Conservation (phyloP, 2,329 filamentous ascomycete genomes). For the Penicillium thymicola region DNA sequence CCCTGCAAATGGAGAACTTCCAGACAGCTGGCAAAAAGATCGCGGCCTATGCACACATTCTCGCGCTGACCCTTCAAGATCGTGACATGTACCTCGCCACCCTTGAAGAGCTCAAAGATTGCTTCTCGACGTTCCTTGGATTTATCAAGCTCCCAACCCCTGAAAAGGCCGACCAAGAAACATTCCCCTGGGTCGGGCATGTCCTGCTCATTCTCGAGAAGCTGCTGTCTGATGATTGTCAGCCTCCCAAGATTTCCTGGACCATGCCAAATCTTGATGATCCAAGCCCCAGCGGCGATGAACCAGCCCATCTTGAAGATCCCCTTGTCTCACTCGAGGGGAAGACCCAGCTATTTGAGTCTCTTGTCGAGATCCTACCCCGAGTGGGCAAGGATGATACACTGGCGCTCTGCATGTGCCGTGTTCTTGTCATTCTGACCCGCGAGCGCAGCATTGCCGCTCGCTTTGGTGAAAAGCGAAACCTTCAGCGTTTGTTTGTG, state of each 20-base stretch:
- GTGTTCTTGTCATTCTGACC: conserved; percentile 84
- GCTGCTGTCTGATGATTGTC: conserved; percentile 82
- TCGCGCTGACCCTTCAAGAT: conserved; percentile 84
- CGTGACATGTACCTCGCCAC: conserved; percentile 75
- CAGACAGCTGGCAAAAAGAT: conserved; percentile 64
- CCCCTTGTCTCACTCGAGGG: conserved; percentile 62
- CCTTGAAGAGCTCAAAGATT: conserved; percentile 70
- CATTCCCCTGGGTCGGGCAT: conserved; percentile 90
- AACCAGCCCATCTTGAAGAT: conserved; percentile 59
- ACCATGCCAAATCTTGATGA: conserved; percentile 51
- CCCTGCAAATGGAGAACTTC: conserved; percentile 57
- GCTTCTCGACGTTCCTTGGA: conserved; percentile 69
- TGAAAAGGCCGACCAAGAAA: conserved; percentile 67
- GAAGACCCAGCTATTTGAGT: conserved; percentile 68
- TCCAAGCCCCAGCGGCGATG: conserved; percentile 48
- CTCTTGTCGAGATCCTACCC: conserved; percentile 78
- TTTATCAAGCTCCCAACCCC: conserved; percentile 68
- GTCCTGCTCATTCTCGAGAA: conserved; percentile 87
- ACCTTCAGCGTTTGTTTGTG: conserved; percentile 84
- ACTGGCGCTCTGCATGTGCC: conserved; percentile 76
- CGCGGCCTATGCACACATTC: conserved; percentile 84
- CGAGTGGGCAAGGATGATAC: conserved; percentile 83
- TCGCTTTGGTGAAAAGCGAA: conserved; percentile 78
- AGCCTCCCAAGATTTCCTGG: conserved; percentile 73
- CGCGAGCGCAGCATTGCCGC: conserved; percentile 72